A percentile compares a stretch with the other conserved stretches of the same genome.
Evolutionary conservation across 495 filamentous ascomycete genomes (phyloP).

Genomic region (Astrothelium subdiscretum): DNA sequence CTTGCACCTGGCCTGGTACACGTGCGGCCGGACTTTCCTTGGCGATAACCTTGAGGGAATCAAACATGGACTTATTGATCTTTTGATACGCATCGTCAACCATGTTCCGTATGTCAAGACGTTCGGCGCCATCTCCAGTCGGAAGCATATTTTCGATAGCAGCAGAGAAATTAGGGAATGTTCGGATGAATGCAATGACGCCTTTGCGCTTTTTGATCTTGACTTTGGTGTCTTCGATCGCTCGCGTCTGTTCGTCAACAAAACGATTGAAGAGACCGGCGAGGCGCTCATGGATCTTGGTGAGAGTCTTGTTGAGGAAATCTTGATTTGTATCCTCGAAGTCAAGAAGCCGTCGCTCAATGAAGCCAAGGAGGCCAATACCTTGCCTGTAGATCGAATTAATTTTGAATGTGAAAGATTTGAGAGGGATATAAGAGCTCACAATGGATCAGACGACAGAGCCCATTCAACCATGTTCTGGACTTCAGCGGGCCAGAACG

Average conservation of each 20-base stretch:
- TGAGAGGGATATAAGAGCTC: slow-evolving; percentile 28
- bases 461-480: slow-evolving; percentile 79
- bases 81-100: slow-evolving; percentile 80
- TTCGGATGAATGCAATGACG: slow-evolving; percentile 84
- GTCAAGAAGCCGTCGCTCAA: slow-evolving; percentile 64
- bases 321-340: slow-evolving; percentile 85
- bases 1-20: slow-evolving; percentile 23
- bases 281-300: slow-evolving; percentile 67
- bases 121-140: slow-evolving; percentile 31
- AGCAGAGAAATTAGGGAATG: slow-evolving; percentile 74
- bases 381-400: slow-evolving; percentile 50
- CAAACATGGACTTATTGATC: slow-evolving; percentile 94
- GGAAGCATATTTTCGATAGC: slow-evolving; percentile 74
- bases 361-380: slow-evolving; percentile 69
- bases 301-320: slow-evolving; percentile 66
- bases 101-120: slow-evolving; percentile 48
- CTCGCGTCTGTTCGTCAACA: slow-evolving; percentile 85
- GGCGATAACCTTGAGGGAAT: slow-evolving; percentile 88
- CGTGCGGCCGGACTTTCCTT: slow-evolving; percentile 68
- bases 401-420: background rate
- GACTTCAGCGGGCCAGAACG: slow-evolving; percentile 67
- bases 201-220: slow-evolving; percentile 98
- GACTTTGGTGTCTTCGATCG: slow-evolving; percentile 97
- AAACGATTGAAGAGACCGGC: slow-evolving; percentile 73
- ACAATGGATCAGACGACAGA: slow-evolving; percentile 66